Conservation (phyloP, 1,139 yeast species). For the Sugiyamaella grinbergsii region DNA sequence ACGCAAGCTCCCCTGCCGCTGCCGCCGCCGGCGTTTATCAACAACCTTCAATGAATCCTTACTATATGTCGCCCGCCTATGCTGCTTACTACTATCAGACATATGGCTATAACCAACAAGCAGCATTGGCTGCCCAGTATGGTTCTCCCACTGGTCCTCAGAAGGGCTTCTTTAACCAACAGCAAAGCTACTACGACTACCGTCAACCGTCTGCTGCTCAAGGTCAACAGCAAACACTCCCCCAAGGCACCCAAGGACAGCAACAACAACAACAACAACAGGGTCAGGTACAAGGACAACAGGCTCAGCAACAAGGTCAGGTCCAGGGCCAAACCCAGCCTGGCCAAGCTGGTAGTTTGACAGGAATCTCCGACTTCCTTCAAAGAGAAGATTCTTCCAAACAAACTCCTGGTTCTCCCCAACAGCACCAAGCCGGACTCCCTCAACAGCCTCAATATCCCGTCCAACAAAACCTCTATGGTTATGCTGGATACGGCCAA, state of each 20-base stretch:
- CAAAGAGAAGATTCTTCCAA: conserved; percentile 39
- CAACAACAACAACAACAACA: conserved; percentile 26
- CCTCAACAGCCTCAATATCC: conserved; percentile 34
- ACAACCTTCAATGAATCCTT: conserved; percentile 34
- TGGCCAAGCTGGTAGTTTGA: conserved; percentile 28
- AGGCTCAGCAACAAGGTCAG: conserved; percentile 31
- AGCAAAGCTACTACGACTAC: conserved; percentile 35
- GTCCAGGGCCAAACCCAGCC: conserved; percentile 20
- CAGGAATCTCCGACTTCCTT: conserved; percentile 41
- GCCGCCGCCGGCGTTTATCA: conserved; percentile 33
- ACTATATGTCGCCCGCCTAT: conserved; percentile 38
- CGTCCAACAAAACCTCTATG: conserved; percentile 38
- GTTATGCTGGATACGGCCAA: conserved; percentile 40
- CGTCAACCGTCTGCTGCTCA: conserved; percentile 26
- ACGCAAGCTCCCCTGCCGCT: conserved; percentile 30
- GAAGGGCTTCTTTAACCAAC: conserved; percentile 36
- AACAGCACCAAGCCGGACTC: conserved; percentile 26
- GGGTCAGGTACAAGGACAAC: conserved; percentile 30
- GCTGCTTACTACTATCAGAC: conserved; percentile 40
- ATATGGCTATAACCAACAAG: conserved; percentile 37
- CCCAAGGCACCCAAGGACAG: conserved; percentile 1
- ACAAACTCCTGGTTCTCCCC: conserved; percentile 35
- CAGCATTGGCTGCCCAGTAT: conserved; percentile 33
- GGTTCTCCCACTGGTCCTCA: conserved; percentile 31
- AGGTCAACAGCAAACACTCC: conserved; percentile 27